Conservation (phyloP, 306 rosid species). For the Gleditsia sinensis region DNA sequence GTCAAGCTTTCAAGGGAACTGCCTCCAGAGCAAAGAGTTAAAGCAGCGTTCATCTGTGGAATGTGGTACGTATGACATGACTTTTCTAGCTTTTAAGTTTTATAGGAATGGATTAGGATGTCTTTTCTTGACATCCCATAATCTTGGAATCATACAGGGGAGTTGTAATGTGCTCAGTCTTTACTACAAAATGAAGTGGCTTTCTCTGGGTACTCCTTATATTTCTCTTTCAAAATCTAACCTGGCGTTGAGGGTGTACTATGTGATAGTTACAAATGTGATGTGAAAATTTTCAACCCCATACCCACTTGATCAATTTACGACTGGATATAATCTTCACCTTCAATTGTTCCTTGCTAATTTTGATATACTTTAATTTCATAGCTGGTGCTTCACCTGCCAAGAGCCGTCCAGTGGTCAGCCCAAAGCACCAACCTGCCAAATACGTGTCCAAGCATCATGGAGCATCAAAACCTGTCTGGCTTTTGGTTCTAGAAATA, state of each 20-base stretch:
- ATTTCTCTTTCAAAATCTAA: conserved; percentile 20
- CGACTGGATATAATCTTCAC: background rate
- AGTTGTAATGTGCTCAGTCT: conserved; percentile 4
- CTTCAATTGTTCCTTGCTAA: background rate
- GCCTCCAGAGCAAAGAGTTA: conserved; percentile 60
- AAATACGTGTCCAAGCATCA: conserved; percentile 52
- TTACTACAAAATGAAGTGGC: conserved; percentile 16
- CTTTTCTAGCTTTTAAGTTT: conserved; percentile 25
- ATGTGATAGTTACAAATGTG: conserved; percentile 15
- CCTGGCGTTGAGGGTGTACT: conserved; percentile 20
- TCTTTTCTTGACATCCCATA: conserved; percentile 3
- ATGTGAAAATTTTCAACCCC: background rate
- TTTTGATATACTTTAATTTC: conserved; percentile 22
- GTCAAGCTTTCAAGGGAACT: conserved; percentile 88
- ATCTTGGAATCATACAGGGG: conserved; percentile 2
- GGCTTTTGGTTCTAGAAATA: conserved; percentile 88
- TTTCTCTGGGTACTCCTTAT: conserved; percentile 11
- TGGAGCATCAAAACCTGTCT: conserved; percentile 63
- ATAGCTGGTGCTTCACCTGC: conserved; percentile 65
- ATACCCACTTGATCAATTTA: background rate
- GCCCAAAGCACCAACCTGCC: conserved; percentile 39
- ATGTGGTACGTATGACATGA: conserved; percentile 63
- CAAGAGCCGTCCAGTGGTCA: conserved; percentile 54
- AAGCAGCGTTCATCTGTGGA: conserved; percentile 69
- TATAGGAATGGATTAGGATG: conserved; percentile 16